Evolutionary conservation across 176 grass and related monocot genomes (phyloP).

Genomic region (Musa acuminata): DNA sequence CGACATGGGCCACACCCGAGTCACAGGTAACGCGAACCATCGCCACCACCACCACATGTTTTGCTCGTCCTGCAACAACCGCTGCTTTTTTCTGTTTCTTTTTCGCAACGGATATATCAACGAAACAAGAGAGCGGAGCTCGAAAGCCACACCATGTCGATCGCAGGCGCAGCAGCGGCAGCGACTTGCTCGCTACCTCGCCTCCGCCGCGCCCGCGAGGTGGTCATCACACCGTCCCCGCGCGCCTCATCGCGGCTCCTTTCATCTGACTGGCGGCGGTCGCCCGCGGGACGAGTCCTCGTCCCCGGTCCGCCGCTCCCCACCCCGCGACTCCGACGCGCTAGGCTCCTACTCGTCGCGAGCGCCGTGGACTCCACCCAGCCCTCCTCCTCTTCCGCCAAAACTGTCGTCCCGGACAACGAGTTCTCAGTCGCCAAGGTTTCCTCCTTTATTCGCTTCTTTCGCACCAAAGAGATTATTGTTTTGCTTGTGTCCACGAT

Average conservation of each 20-base stretch:
- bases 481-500: not conserved
- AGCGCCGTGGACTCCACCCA: slow-evolving; percentile 34
- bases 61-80: not conserved
- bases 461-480: not conserved
- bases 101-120: not conserved
- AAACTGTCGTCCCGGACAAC: slow-evolving; percentile 50
- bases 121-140: not conserved
- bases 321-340: not conserved
- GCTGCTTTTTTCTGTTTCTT: not conserved
- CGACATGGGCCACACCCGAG: too few relatives aligned
- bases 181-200: slow-evolving; percentile 2
- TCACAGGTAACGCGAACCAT: too few relatives aligned
- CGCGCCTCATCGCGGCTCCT: not conserved
- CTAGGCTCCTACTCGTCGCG: slow-evolving; percentile 20
- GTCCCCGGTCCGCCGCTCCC: not conserved
- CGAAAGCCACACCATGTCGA: not conserved
- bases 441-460: not conserved
- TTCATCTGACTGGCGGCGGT: slow-evolving; percentile 15
- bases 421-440: slow-evolving; percentile 85
- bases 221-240: not conserved
- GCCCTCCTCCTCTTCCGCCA: slow-evolving; percentile 35
- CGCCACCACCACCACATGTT: not conserved
- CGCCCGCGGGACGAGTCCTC: not conserved
- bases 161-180: not conserved
- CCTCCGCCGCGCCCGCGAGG: not conserved